Base-by-base conservation (phyloP, 2,329 filamentous ascomycete species). In the Exophiala mesophila region DNA sequence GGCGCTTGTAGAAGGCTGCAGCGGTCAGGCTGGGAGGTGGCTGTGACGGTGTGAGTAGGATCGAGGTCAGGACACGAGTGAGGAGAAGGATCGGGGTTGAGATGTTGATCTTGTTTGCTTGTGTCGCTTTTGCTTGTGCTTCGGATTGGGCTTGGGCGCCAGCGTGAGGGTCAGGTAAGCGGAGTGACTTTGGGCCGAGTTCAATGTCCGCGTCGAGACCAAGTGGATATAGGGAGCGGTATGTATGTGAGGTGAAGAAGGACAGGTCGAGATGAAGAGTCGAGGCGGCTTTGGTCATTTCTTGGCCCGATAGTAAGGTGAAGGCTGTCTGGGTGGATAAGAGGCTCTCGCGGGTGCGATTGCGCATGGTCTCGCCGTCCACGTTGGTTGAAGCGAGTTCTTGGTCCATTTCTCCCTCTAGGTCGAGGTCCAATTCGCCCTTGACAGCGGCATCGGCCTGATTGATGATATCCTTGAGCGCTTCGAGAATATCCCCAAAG, bases 301-400 rank as follows among this genome's bases (percentile, higher is more conserved):
- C 90, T 68, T 98, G 92, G 36, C 92, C 90, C 52, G 92, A 86
- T 28, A 98, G 80, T 5, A 98, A 80, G n/a, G 90, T 88, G 59
- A 94, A 97, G 18, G 94, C 92, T 1, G 92, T 98, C 57, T 94
- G 88, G 44, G 89, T 94, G 69, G 90, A 96, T 43, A 98, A 83
- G 4, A 98, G 80, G 8, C 86, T 79, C 65, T 97, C 89, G 52
- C 92, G 83, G 18, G 83, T 88, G 8, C 84, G 70, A 64, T 95
- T 89, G 42, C 89, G 81, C 67, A 3, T 70, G 63, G 1, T 73
- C 70, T 2, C 69, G 69, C 37, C 70, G 10, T 78, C 73, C 1
- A 74, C 68, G 3, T 69, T 72, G 1, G 63, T 67, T 8, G 71
- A 68, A 13, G 6, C 20, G 10, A n/a, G 30, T 16, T 43, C 40